Conservation (phyloP, 768 basidiomycete species). For the Porpolomopsis calyptriformis region DNA sequence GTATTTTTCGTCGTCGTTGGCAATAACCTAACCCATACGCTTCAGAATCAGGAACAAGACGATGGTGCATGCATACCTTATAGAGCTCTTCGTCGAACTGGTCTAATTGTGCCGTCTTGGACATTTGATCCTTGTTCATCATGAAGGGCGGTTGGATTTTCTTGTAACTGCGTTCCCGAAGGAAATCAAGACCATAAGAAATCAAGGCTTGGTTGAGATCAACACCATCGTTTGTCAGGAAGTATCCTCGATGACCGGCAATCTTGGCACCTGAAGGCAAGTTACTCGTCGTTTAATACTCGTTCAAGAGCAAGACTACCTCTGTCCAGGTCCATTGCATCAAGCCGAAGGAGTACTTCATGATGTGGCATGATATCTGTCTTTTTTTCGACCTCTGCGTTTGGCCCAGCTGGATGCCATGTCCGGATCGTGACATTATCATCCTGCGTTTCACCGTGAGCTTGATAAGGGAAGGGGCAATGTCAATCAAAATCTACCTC, state of each 20-base stretch:
- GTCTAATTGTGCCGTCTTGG: constrained; percentile 93
- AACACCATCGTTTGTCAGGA: constrained; percentile 89
- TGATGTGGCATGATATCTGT: constrained; percentile 90
- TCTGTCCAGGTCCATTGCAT: constrained; percentile 94
- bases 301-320: constrained; percentile 36
- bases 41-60: not conserved
- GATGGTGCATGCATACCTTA: constrained; percentile 44
- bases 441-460: constrained; percentile 54
- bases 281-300: constrained; percentile 1
- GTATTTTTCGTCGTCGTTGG: constrained; percentile 90
- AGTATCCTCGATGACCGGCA: constrained; percentile 92
- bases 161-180: constrained; percentile 73
- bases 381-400: constrained; percentile 60
- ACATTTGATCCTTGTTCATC: constrained; percentile 97
- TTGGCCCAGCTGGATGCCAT: constrained; percentile 77
- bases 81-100: constrained; percentile 99
- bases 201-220: constrained; percentile 97
- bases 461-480: not conserved
- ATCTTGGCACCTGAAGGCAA: constrained; percentile 69
- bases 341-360: constrained; percentile 86
- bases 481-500: constrained; percentile 46
- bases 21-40: constrained; percentile 51
- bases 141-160: constrained; percentile 97
- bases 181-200: constrained; percentile 88
- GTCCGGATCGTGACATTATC: constrained; percentile 75